Conservation (phyloP, 2,329 filamentous ascomycete species). For the Fusarium anguioides region DNA sequence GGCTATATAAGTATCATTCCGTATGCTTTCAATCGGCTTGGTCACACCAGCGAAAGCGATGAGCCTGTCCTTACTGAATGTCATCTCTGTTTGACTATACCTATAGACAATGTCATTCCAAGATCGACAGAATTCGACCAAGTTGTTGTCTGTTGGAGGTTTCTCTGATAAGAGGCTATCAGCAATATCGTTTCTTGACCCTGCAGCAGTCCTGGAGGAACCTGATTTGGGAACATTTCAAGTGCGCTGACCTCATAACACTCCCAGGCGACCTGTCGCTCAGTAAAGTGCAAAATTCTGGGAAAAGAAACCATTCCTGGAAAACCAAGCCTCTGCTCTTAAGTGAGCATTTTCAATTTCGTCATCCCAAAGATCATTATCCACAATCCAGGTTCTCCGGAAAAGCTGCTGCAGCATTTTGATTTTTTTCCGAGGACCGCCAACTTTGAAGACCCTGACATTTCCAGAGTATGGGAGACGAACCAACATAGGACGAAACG, state of each 20-base stretch:
- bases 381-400: neutral
- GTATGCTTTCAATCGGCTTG: neutral
- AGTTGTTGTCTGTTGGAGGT: neutral
- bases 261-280: constrained; percentile 20
- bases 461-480: neutral
- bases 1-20: constrained; percentile 1
- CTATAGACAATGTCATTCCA: neutral
- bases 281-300: constrained; percentile 11
- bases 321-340: constrained; percentile 21
- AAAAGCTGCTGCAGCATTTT: neutral
- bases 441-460: neutral
- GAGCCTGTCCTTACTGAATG: neutral
- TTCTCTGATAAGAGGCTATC: neutral
- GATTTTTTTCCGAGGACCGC: neutral
- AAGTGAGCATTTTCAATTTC: neutral
- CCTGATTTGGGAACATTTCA: constrained; percentile 12
- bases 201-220: neutral
- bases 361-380: constrained; percentile 1
- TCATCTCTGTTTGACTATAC: neutral
- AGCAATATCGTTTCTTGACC: neutral
- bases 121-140: neutral
- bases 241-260: constrained; percentile 4
- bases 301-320: constrained; percentile 19
- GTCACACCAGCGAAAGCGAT: neutral
- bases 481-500: neutral